These are phyloP conservation scores for Aspergillus jensenii DNA, from an alignment of 2,329 filamentous ascomycete species.

Conservation along the genomic window DNA sequence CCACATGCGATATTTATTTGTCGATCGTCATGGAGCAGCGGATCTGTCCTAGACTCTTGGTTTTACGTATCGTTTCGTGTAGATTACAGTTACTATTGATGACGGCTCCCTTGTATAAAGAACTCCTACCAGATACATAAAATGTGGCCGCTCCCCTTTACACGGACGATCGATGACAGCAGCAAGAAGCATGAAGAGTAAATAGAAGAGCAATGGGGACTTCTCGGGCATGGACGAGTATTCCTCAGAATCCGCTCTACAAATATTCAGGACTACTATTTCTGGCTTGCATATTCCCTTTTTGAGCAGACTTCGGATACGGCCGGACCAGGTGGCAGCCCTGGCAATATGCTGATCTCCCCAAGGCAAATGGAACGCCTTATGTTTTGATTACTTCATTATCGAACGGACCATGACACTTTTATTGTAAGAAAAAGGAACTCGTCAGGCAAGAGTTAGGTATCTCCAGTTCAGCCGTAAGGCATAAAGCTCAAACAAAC, in stretches of 20 bases:
- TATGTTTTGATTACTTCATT: not conserved
- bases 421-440: not conserved
- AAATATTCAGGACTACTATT: too few species aligned
- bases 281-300: too few species aligned
- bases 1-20: not conserved
- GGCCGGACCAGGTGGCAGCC: too few species aligned
- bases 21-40: not conserved
- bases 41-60: not conserved
- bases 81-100: not conserved
- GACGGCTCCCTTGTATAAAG: not conserved
- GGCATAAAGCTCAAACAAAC: not conserved
- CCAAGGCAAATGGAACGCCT: not conserved
- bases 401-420: conserved; percentile 2
- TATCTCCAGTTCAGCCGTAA: conserved; percentile 1
- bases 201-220: too few species aligned
- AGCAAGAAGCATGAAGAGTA: too few species aligned
- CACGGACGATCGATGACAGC: too few species aligned
- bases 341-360: not conserved
- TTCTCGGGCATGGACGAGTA: too few species aligned
- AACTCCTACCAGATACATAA: not conserved
- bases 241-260: too few species aligned
- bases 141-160: too few species aligned
- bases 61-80: not conserved
- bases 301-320: too few species aligned
- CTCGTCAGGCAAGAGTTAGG: not conserved